Evolutionary conservation across 225 moss, liverwort and hornwort species (phyloP).

Genomic region (Bryoerythrophyllum caledonicum): DNA sequence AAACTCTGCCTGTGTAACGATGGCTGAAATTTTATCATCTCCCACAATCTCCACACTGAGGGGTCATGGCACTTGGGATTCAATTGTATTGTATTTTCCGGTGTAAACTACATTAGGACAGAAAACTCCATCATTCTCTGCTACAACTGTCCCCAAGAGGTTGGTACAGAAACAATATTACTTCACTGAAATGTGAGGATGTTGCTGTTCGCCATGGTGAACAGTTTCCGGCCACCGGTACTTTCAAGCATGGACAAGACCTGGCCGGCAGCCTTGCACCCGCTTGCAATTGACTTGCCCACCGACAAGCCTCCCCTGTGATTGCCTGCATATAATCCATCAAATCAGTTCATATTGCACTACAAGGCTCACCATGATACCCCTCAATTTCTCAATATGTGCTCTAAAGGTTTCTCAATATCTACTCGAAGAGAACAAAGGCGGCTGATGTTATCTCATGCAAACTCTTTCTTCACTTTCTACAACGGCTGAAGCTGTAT

Average conservation of each 20-base stretch:
- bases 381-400: no score
- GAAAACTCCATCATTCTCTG: neutral
- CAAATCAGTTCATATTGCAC: neutral
- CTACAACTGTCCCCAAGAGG: neutral
- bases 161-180: neutral
- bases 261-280: conserved; percentile 68
- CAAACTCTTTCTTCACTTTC: no score
- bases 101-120: neutral
- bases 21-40: neutral
- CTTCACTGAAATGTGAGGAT: neutral
- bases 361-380: no score
- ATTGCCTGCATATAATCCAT: conserved; percentile 55
- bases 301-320: conserved; percentile 84
- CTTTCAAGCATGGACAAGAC: conserved; percentile 67
- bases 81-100: conserved; percentile 3
- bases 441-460: no score
- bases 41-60: neutral
- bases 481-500: no score
- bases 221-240: conserved; percentile 75
- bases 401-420: no score
- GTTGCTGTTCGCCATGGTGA: conserved; percentile 66
- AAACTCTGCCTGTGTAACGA: neutral
- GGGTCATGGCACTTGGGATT: neutral
- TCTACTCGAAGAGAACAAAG: no score
- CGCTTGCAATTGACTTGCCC: conserved; percentile 73